Evolutionary conservation across 768 basidiomycete genomes (phyloP).

Genomic region (Pholiota conissans): DNA sequence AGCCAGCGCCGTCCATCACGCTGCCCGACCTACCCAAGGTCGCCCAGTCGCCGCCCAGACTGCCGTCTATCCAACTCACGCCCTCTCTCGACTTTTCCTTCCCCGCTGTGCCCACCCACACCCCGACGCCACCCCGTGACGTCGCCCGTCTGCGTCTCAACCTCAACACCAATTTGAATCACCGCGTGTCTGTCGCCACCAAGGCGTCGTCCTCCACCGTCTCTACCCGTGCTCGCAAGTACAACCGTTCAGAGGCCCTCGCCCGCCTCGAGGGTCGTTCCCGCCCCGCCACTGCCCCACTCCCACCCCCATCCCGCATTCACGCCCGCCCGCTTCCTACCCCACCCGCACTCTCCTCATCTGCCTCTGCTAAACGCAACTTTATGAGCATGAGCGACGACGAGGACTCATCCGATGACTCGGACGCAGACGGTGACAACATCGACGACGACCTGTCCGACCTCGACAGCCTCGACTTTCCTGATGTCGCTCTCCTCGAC

Average conservation of each 20-base stretch:
- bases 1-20: slow-evolving; percentile 55
- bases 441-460: slow-evolving; percentile 42
- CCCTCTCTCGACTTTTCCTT: slow-evolving; percentile 26
- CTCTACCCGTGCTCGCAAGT: slow-evolving; percentile 44
- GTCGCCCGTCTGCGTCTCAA: slow-evolving; percentile 13
- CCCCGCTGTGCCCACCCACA: slow-evolving; percentile 20
- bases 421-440: slow-evolving; percentile 11
- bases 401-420: slow-evolving; percentile 44
- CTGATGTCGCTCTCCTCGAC: slow-evolving; percentile 17
- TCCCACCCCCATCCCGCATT: slow-evolving; percentile 7
- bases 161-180: slow-evolving; percentile 6
- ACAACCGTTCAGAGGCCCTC: slow-evolving; percentile 59
- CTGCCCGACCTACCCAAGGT: slow-evolving; percentile 39
- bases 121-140: slow-evolving; percentile 10
- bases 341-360: slow-evolving; percentile 1
- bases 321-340: slow-evolving; percentile 6
- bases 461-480: slow-evolving; percentile 30
- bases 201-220: slow-evolving; percentile 14
- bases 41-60: slow-evolving; percentile 25
- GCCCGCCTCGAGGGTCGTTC: slow-evolving; percentile 60
- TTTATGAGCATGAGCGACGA: slow-evolving; percentile 74
- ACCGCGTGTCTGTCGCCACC: slow-evolving; percentile 17
- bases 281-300: slow-evolving; percentile 22
- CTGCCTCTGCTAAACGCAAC: slow-evolving; percentile 32
- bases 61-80: slow-evolving; percentile 30